Evolutionary conservation across 2,329 filamentous ascomycete genomes (phyloP), one percentile per base, ranked within the genome.

Genomic region (Aspergillus tamarii): DNA sequence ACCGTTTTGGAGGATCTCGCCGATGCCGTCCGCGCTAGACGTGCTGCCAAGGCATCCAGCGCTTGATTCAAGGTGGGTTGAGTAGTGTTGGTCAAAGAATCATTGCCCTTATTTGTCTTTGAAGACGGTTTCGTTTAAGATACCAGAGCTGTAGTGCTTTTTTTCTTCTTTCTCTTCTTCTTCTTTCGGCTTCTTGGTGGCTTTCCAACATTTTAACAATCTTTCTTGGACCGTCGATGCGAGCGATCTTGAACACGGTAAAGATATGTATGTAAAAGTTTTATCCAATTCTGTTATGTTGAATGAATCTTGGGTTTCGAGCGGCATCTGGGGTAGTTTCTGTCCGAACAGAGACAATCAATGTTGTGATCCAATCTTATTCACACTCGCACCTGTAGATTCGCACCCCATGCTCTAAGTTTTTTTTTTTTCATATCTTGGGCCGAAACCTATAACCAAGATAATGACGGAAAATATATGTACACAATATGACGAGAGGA

Each of bases 1-100:
- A 82, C 86, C 1, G 91, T 95, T 1, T 85, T 98, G 28, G 91
- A 97, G 79, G 87, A 94, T 71, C 86, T 98, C 34, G 94, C 95
- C 7, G 88, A 88, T n/a, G 91, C 92, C 41, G 90, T 98, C 59
- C 87, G 91, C 58, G 86, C 87, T 67, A 88, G 94, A 71, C 88
- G 95, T 72, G 83, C 87, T 72, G 67, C 73, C 57, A 73, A 71
- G 21, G 70, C 72, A 23, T 67, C 73, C 48, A 61, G 74, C 58
- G 61, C 73, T 54, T 41, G 76, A 74, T 66, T 74, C 32, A 70
- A 60, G 66, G 54, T 62, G 70, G 68, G 55, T 60, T 59, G 55
- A 52, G n/a, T 11, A 21, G 52, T 21, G 21, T 32, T 55, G 32
- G 32, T 30, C 32, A 26, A 48, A 58, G 30, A 59, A 36, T 19